A percentile compares a stretch with the other conserved stretches of the same genome.
phyloP scores from a whole-genome alignment of 805 yeast genomes.

The Deakozyma indianensis region DNA sequence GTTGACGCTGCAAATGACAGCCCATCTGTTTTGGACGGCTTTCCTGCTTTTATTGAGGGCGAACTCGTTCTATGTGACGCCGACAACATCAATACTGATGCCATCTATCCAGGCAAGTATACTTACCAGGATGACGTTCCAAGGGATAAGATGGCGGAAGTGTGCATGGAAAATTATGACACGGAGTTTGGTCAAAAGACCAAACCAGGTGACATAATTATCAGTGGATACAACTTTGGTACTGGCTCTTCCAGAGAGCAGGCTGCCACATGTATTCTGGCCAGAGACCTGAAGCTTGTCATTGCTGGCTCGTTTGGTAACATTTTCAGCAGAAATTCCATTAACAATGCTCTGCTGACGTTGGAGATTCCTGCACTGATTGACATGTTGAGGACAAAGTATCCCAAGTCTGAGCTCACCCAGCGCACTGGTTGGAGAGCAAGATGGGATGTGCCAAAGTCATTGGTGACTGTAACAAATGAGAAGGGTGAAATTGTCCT shows the following conservation, averaged over 20 bases:
- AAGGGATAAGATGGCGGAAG: slow-evolving; percentile 93
- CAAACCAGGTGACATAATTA: slow-evolving; percentile 73
- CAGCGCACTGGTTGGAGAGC: slow-evolving; percentile 90
- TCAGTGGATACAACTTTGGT: slow-evolving; percentile 92
- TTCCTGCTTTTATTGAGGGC: slow-evolving; percentile 80
- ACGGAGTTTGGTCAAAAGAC: slow-evolving; percentile 73
- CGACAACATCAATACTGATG: slow-evolving; percentile 87
- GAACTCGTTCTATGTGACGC: slow-evolving; percentile 94
- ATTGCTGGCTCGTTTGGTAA: slow-evolving; percentile 97
- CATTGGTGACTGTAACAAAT: slow-evolving; percentile 68
- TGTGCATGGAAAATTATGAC: slow-evolving; percentile 98
- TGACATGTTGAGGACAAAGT: slow-evolving; percentile 57
- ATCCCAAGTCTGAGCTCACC: slow-evolving; percentile 54
- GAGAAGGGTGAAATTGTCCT: slow-evolving; percentile 38
- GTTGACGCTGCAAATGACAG: slow-evolving; percentile 22
- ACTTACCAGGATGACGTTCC: slow-evolving; percentile 97
- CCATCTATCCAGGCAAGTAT: slow-evolving; percentile 97
- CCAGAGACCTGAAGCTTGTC: slow-evolving; percentile 82
- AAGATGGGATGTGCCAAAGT: slow-evolving; percentile 83
- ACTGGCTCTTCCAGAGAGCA: slow-evolving; percentile 98
- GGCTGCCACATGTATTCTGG: slow-evolving; percentile 96
- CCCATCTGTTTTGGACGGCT: slow-evolving; percentile 75
- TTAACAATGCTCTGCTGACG: slow-evolving; percentile 89
- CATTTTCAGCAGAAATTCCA: slow-evolving; percentile 88
- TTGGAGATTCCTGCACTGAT: slow-evolving; percentile 86